phyloP scores from a whole-genome alignment of 352 stramenopile genomes.

The Pythium rishiriense region DNA sequence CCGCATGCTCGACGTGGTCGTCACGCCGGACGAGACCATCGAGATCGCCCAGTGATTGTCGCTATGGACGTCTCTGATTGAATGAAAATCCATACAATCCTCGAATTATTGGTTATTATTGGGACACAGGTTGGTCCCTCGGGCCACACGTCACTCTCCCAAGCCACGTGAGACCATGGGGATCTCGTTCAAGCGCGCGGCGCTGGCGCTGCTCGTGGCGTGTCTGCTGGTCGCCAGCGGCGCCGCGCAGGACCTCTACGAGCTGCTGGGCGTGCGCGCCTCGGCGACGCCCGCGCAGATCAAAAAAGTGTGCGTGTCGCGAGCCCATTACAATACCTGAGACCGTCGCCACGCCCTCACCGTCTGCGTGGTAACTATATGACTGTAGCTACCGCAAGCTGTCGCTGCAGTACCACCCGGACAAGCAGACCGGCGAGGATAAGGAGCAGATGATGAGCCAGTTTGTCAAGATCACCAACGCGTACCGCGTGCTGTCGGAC shows the following conservation, averaged over 20 bases:
- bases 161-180: slow-evolving; percentile 6
- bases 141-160: slow-evolving; percentile 17
- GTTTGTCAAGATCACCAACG: slow-evolving; percentile 82
- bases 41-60: slow-evolving; percentile 12
- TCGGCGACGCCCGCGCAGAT: slow-evolving; percentile 55
- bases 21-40: slow-evolving; percentile 64
- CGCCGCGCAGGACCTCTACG: slow-evolving; percentile 63
- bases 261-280: slow-evolving; percentile 61
- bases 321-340: not conserved
- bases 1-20: slow-evolving; percentile 61
- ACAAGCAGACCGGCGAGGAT: slow-evolving; percentile 86
- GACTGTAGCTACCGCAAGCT: slow-evolving; percentile 86
- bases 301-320: slow-evolving; percentile 57
- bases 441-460: slow-evolving; percentile 61
- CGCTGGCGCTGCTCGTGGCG: slow-evolving; percentile 41
- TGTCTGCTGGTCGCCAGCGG: slow-evolving; percentile 39
- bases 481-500: slow-evolving; percentile 76
- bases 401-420: slow-evolving; percentile 93
- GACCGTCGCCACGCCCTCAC: too few relatives aligned
- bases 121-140: not conserved
- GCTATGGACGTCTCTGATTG: not conserved
- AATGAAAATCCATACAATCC: slow-evolving; percentile 1
- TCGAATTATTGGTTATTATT: not conserved
- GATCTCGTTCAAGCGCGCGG: slow-evolving; percentile 20
- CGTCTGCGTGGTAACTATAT: too few relatives aligned